Evolutionary conservation across 176 grass and related monocot genomes (phyloP).

Genomic region (Oryza rufipogon): DNA sequence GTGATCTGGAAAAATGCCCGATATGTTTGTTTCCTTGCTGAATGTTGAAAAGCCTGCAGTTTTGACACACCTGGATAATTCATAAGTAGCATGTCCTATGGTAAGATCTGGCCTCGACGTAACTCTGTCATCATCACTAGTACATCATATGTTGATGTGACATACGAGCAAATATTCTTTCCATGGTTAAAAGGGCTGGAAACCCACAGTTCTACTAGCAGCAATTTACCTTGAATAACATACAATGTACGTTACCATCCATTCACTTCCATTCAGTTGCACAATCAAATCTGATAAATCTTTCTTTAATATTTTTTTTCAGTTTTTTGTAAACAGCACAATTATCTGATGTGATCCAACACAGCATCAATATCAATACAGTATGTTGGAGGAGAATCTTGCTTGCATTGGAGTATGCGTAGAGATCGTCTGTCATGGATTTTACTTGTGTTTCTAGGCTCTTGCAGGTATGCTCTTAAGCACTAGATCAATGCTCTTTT

Average conservation of each 20-base stretch:
- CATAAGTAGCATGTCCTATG: slow-evolving; percentile 17
- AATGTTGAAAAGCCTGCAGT: background rate
- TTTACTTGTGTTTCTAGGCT: slow-evolving; percentile 2
- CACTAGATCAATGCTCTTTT: background rate
- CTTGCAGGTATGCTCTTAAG: slow-evolving; percentile 22
- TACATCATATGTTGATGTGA: slow-evolving; percentile 20
- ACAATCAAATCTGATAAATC: background rate
- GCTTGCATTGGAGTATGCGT: background rate
- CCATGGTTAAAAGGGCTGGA: slow-evolving; percentile 22
- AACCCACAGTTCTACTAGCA: slow-evolving; percentile 25
- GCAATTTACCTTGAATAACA: slow-evolving; percentile 3
- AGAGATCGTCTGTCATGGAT: background rate
- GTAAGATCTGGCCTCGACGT: slow-evolving; percentile 19
- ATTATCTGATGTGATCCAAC: background rate
- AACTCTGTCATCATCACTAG: slow-evolving; percentile 27
- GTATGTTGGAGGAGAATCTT: background rate
- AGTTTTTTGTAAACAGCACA: background rate
- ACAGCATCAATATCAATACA: background rate
- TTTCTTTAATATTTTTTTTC: slow-evolving; percentile 16
- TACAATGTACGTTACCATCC: background rate
- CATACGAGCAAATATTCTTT: background rate
- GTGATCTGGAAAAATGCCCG: slow-evolving; percentile 24
- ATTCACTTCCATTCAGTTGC: background rate
- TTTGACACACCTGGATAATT: slow-evolving; percentile 1
- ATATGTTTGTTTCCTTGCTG: background rate